Evolutionary conservation across 495 filamentous ascomycete genomes (phyloP).

Genomic region (Penicillium simplicissimum): DNA sequence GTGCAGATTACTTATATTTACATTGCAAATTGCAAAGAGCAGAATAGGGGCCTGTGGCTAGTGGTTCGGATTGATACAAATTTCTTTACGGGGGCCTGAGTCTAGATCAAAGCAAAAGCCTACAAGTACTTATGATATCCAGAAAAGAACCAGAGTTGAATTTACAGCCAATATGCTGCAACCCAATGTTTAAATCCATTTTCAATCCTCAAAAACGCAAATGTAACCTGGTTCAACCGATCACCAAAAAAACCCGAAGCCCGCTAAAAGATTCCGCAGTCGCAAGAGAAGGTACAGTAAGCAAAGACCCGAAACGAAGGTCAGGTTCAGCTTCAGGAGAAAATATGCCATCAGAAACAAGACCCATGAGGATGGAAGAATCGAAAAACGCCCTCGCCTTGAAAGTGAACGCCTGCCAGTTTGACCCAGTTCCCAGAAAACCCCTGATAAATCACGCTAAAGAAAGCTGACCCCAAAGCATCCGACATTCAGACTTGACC

Average conservation of each 20-base stretch:
- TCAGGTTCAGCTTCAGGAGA: constrained; percentile 5
- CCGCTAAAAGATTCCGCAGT: constrained; percentile 16
- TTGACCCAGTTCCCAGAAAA: constrained; percentile 9
- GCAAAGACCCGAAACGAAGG: background rate
- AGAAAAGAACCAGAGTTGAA: constrained; percentile 2
- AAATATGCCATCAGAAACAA: background rate
- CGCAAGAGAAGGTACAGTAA: background rate
- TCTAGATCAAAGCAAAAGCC: background rate
- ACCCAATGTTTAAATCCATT: constrained; percentile 4
- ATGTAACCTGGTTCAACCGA: background rate
- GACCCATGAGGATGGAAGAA: background rate
- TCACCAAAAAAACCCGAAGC: constrained; percentile 10
- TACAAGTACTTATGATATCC: constrained; percentile 17
- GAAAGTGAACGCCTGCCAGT: constrained; percentile 19
- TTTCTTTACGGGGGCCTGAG: background rate
- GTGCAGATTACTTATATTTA: constrained; percentile 8
- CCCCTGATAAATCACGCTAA: constrained; percentile 17
- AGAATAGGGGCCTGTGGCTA: background rate
- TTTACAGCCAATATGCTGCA: constrained; percentile 8
- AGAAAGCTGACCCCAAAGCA: constrained; percentile 11
- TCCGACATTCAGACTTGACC: constrained; percentile 13
- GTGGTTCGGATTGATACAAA: background rate
- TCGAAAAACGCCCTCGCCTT: background rate
- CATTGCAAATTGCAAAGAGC: background rate
- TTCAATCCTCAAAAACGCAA: background rate